These are phyloP conservation scores for Termitomyces sp. DNA, from an alignment of 768 basidiomycete genomes.

Conservation along the genomic window DNA sequence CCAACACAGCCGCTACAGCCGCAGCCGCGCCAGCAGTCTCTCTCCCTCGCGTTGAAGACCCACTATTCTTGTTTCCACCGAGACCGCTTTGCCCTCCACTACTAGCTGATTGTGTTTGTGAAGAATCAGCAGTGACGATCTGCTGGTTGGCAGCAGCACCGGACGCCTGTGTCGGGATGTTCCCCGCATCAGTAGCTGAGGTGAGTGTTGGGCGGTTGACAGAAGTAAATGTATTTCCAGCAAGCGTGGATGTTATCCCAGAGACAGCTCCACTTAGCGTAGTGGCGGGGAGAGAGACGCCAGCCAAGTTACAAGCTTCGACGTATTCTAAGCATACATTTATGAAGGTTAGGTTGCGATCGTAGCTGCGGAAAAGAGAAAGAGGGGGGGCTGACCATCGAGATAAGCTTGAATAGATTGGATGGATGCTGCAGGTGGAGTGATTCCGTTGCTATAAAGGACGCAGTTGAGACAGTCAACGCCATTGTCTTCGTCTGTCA, in stretches of 20 bases:
- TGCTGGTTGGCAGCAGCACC: neutral
- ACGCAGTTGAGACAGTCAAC: conserved; percentile 14
- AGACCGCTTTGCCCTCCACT: neutral
- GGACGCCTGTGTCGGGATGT: neutral
- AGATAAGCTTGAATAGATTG: neutral
- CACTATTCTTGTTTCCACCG: neutral
- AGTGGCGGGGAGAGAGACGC: conserved; percentile 9
- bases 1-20: neutral
- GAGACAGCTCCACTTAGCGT: conserved; percentile 8
- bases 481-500: neutral
- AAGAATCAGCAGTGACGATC: neutral
- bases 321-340: conserved; percentile 7
- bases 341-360: neutral
- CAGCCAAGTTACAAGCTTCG: conserved; percentile 2
- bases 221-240: neutral
- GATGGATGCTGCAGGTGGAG: neutral
- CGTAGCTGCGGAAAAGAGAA: neutral
- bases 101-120: neutral
- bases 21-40: neutral
- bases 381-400: conserved; percentile 5
- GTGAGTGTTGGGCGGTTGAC: neutral
- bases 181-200: neutral
- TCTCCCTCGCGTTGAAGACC: neutral
- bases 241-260: neutral
- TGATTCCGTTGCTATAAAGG: neutral